Evolutionary conservation across 768 basidiomycete species (phyloP), one percentile per base, ranked within the genome.

Genomic region (Ramaria sp.): DNA sequence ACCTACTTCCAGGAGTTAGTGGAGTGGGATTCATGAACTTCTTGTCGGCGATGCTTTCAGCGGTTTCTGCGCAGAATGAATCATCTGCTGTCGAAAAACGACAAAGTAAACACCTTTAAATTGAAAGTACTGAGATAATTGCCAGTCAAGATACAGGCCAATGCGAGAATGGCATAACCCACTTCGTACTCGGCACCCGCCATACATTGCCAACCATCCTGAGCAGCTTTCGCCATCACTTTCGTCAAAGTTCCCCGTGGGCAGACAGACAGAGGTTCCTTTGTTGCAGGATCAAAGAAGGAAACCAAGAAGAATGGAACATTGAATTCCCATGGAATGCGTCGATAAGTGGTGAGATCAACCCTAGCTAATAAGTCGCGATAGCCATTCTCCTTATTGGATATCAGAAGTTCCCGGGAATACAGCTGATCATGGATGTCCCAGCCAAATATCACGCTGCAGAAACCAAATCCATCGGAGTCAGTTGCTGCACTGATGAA

Each of bases 141-240:
- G 55, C 8, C 15, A 48, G 34, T 1, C 22, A 60, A 38, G 61
- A 58, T 57, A n/a, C 18, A 60, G 25, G 50, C 45, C 20, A 32
- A 18, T 34, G 13, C 20, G 13, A n/a, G 25, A 56, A 10, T 22
- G 27, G 43, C 39, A 54, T 36, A 13, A 66, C 76, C 50, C 63
- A 87, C 92, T 77, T 99, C 96, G 61, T 89, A 98, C 70, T 99
- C 95, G 7, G 88, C 79, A 8, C 92, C 94, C n/a, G 89, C 82
- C 61, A 82, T 75, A 63, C 90, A 88, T 28, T 79, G 71, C 59
- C 78, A 77, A 1, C 78, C 81, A 2, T 67, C 56, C 28, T 69
- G 65, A 38, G 67, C 69, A 0, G 78, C 81, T 37, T 68, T 70
- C 1, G 78, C 77, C 0, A 77, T 71, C 0, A 82, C 75, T 28